phyloP scores from a whole-genome alignment of 345 rosid species.

The Salix arbutifolia region DNA sequence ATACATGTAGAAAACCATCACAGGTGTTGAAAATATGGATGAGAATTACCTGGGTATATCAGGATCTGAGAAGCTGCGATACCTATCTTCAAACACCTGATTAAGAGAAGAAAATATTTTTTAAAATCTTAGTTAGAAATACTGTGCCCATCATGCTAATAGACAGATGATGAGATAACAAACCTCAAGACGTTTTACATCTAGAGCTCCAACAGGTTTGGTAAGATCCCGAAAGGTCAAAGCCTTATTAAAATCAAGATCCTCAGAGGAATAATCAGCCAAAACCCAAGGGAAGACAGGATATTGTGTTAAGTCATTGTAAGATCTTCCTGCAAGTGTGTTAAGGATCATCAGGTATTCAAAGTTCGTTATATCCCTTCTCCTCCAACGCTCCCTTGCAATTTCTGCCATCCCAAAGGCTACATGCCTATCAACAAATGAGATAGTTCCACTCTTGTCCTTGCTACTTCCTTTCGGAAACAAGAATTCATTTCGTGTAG shows the following conservation, averaged over 20 bases:
- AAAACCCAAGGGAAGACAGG: conserved; percentile 96
- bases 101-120: conserved; percentile 18
- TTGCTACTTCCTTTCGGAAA: conserved; percentile 73
- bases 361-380: conserved; percentile 90
- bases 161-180: conserved; percentile 21
- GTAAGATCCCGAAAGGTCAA: conserved; percentile 92
- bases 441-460: conserved; percentile 74
- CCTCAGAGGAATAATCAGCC: conserved; percentile 86
- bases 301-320: conserved; percentile 93
- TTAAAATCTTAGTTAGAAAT: conserved; percentile 8
- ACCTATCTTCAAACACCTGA: conserved; percentile 93
- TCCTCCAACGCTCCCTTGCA: conserved; percentile 92
- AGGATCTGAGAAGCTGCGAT: conserved; percentile 86
- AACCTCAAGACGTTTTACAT: conserved; percentile 86
- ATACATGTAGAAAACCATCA: too few species aligned
- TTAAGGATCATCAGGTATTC: conserved; percentile 92
- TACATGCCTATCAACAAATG: conserved; percentile 84
- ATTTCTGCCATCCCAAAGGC: conserved; percentile 90
- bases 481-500: conserved; percentile 79
- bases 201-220: conserved; percentile 96
- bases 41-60: conserved; percentile 86
- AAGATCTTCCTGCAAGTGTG: conserved; percentile 93
- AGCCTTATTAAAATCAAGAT: conserved; percentile 90
- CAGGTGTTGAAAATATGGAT: background rate
- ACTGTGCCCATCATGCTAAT: background rate